Evolutionary conservation across 2,329 filamentous ascomycete genomes (phyloP), one percentile per base, ranked within the genome.

Genomic region (Capronia epimyces): DNA sequence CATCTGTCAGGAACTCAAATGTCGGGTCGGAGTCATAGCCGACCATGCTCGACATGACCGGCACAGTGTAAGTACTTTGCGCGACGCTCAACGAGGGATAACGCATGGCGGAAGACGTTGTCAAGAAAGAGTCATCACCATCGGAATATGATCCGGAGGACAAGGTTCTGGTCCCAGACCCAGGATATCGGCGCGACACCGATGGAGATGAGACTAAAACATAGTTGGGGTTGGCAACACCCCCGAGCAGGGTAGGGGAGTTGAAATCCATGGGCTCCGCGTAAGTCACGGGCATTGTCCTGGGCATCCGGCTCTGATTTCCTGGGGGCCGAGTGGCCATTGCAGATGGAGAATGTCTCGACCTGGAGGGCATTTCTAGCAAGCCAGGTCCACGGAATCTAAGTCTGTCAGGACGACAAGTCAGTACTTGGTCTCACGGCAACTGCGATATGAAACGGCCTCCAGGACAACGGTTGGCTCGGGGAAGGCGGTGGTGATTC

Each of bases 1-100:
- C 49, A 20, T 52, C 49, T 46, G 52, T 41, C 43, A 55, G 42
- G 49, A 50, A 55, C 22, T 57, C 52, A 55, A 36, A 57, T 15
- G 43, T 32, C 20, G 46, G 44, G 37, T 57, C 49, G 36, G 47
- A 24, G 24, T 47, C 51, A 46, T 39, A 52, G 21, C 42, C 39
- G 37, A 27, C 31, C 42, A 54, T 36, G 42, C 27, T 49, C 9
- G 52, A 55, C 49, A 50, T 41, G 48, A 52, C 31, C 32, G 53
- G 39, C 12, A 49, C 25, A 22, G 27, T 40, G 32, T 36, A 55
- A 16, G 40, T n/a, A 24, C 41, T 49, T 29, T 50, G 49, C 42
- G 46, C 29, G 10, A 24, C 43, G 22, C 44, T 42, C 45, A 55
- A 42, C 18, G 53, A 40, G 34, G 45, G 22, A 39, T 49, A 52